Conservation (phyloP, 306 rosid species). For the Vigna trinervia region DNA sequence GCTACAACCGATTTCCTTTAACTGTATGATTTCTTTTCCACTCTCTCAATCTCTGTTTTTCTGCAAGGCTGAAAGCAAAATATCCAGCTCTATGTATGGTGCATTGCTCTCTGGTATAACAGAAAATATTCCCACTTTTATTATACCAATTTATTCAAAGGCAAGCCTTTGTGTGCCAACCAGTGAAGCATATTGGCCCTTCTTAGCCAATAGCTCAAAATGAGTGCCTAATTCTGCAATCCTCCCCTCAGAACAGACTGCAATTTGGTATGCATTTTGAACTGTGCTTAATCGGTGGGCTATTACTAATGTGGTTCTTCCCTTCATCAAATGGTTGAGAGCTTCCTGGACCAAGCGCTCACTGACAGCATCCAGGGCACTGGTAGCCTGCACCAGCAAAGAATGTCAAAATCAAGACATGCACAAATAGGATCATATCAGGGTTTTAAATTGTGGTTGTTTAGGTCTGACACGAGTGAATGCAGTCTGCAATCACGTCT, state of each 20-base stretch:
- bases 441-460: background rate
- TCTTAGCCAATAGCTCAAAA: slow-evolving; percentile 72
- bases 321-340: slow-evolving; percentile 80
- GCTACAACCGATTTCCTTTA: slow-evolving; percentile 1
- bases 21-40: background rate
- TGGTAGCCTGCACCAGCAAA: slow-evolving; percentile 74
- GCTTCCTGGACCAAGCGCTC: slow-evolving; percentile 93
- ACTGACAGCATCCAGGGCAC: slow-evolving; percentile 89
- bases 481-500: background rate
- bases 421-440: slow-evolving; percentile 18
- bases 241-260: slow-evolving; percentile 72
- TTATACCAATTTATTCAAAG: slow-evolving; percentile 60
- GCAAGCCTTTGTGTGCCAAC: slow-evolving; percentile 95
- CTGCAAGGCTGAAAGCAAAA: background rate
- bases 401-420: slow-evolving; percentile 27
- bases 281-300: slow-evolving; percentile 95
- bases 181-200: slow-evolving; percentile 84
- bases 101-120: slow-evolving; percentile 33
- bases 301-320: slow-evolving; percentile 87
- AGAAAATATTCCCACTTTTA: slow-evolving; percentile 12
- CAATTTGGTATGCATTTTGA: slow-evolving; percentile 91
- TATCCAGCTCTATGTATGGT: slow-evolving; percentile 24
- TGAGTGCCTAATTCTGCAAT: slow-evolving; percentile 84
- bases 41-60: background rate
- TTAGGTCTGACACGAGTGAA: background rate